Conservation (phyloP, 257 asterid genomes). For the Nicotiana noctiflora region DNA sequence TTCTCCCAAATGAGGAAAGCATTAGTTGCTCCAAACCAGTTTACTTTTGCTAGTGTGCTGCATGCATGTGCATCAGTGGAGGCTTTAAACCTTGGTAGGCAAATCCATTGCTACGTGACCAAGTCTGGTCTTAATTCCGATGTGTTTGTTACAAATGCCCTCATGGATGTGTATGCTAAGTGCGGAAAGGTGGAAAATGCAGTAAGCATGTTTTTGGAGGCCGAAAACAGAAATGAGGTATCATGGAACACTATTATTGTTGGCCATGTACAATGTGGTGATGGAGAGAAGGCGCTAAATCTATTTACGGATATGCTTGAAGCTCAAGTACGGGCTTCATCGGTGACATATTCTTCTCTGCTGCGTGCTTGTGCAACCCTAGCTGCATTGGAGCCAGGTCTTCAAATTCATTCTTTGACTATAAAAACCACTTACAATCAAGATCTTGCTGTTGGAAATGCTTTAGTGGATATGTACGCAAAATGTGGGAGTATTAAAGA, state of each 20-base stretch:
- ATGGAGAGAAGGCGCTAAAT: conserved; percentile 58
- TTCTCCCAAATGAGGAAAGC: conserved; percentile 58
- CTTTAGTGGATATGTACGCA: conserved; percentile 84
- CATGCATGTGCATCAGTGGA: conserved; percentile 73
- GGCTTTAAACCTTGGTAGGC: conserved; percentile 55
- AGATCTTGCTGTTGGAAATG: conserved; percentile 71
- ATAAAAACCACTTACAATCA: conserved; percentile 53
- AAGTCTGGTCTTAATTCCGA: conserved; percentile 63
- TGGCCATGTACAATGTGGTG: conserved; percentile 68
- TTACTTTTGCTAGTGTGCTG: conserved; percentile 79
- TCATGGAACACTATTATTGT: conserved; percentile 94
- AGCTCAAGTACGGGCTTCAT: conserved; percentile 53
- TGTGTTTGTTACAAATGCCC: conserved; percentile 68
- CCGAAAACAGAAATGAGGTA: conserved; percentile 52
- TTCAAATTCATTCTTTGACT: conserved; percentile 59
- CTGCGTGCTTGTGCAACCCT: conserved; percentile 79
- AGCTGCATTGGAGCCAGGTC: conserved; percentile 77
- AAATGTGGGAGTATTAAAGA: conserved; percentile 76
- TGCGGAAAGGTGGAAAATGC: conserved; percentile 63
- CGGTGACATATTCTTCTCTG: conserved; percentile 75
- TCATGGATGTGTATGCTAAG: conserved; percentile 89
- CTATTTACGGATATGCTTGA: conserved; percentile 55
- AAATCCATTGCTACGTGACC: conserved; percentile 54
- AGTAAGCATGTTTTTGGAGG: conserved; percentile 44
- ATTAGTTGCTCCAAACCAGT: conserved; percentile 63